phyloP scores from a whole-genome alignment of 169 alveolate genomes.

The Plasmodium adleri region DNA sequence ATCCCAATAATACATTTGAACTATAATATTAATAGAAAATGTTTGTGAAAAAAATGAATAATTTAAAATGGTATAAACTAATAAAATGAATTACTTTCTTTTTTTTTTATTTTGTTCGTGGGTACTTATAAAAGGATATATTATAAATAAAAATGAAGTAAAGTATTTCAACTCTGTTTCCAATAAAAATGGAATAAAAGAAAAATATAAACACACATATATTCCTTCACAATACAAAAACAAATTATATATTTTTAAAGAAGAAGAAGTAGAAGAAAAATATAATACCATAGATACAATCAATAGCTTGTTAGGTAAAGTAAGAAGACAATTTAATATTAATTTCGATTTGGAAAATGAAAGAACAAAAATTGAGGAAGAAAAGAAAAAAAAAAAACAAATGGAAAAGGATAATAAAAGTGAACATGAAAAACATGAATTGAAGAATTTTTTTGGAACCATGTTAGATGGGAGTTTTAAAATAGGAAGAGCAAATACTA shows the following conservation, averaged over 20 bases:
- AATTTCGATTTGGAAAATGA: constrained; percentile 10
- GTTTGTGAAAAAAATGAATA: constrained; percentile 1
- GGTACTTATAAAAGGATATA: constrained; percentile 33
- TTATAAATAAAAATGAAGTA: constrained; percentile 15
- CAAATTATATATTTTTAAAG: constrained; percentile 45
- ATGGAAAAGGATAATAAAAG: not conserved
- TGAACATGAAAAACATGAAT: constrained; percentile 17
- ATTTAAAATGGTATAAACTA: constrained; percentile 9
- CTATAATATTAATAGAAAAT: no score
- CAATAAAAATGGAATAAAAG: constrained; percentile 16
- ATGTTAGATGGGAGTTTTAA: constrained; percentile 72
- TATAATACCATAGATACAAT: constrained; percentile 60
- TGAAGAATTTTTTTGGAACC: constrained; percentile 39
- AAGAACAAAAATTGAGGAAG: not conserved
- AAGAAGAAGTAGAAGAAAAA: constrained; percentile 75
- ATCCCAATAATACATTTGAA: no score
- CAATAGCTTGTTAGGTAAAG: constrained; percentile 70
- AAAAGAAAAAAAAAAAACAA: constrained; percentile 7
- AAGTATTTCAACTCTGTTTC: not conserved
- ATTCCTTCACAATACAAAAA: not conserved
- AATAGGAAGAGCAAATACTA: constrained; percentile 74
- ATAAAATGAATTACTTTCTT: constrained; percentile 18
- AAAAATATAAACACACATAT: constrained; percentile 10
- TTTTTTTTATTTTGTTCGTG: constrained; percentile 9
- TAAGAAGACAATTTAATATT: constrained; percentile 58